Percentiles rank a stretch among this genome's conserved stretches.
Conservation (phyloP, 768 basidiomycete species). For the Suillus bovinus region DNA sequence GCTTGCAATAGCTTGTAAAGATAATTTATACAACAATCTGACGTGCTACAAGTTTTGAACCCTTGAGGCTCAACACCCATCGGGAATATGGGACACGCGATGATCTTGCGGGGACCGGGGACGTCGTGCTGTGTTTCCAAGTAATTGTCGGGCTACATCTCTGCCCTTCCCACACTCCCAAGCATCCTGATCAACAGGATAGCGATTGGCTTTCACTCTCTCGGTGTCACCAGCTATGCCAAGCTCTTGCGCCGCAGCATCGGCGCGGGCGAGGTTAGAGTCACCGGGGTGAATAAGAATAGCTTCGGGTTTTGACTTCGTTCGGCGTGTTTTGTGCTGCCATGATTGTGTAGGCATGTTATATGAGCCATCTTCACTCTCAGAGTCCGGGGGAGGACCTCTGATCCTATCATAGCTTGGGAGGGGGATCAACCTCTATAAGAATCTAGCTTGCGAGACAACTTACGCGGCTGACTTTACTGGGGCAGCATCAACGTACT, state of each 20-base stretch:
- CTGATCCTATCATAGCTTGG: conserved; percentile 19
- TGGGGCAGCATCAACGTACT: conserved; percentile 25
- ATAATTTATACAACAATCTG: conserved; percentile 6
- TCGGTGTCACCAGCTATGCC: conserved; percentile 53
- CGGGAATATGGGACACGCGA: background rate
- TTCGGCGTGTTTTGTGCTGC: conserved; percentile 36
- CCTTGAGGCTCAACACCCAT: background rate
- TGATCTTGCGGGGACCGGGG: conserved; percentile 6
- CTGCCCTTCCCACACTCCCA: conserved; percentile 57
- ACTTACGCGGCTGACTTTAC: background rate
- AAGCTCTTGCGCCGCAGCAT: conserved; percentile 56
- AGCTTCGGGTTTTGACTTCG: conserved; percentile 54
- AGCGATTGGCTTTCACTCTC: conserved; percentile 40
- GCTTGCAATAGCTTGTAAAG: background rate
- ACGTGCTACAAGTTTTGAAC: background rate
- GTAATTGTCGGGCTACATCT: conserved; percentile 48
- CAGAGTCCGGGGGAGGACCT: conserved; percentile 24
- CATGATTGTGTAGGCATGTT: conserved; percentile 11
- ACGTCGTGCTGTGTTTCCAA: conserved; percentile 27
- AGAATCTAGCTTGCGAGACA: background rate
- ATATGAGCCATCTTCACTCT: conserved; percentile 4
- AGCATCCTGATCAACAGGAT: conserved; percentile 35
- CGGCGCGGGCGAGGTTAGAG: conserved; percentile 67
- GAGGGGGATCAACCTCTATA: background rate
- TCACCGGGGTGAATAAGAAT: conserved; percentile 65